Evolutionary conservation across 1,284 basidiomycete genomes (phyloP).

Genomic region (Veloporphyrellus conicus): DNA sequence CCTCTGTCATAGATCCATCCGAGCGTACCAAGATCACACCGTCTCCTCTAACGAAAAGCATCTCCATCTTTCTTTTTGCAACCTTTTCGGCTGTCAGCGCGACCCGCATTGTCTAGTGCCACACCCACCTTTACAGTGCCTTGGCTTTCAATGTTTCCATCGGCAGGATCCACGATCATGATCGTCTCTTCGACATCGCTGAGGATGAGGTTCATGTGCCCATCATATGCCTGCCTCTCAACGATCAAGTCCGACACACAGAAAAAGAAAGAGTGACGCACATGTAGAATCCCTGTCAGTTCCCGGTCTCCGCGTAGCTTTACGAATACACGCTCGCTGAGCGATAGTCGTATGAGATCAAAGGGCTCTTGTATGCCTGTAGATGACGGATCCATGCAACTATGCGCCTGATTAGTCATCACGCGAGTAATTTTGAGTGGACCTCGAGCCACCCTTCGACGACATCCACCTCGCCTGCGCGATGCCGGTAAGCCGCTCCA

Average conservation of each 20-base stretch:
- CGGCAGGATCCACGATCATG: conserved; percentile 78
- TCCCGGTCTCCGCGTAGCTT: conserved; percentile 96
- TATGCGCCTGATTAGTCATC: conserved; percentile 31
- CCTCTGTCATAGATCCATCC: not conserved
- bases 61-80: conserved; percentile 92
- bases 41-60: conserved; percentile 97
- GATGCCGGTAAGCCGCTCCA: conserved; percentile 28
- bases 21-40: conserved; percentile 82
- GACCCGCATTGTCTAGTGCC: not conserved
- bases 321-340: conserved; percentile 94
- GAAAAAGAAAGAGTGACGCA: conserved; percentile 39
- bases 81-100: conserved; percentile 51
- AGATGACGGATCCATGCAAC: conserved; percentile 65
- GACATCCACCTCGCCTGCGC: conserved; percentile 15
- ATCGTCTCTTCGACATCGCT: conserved; percentile 97
- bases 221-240: conserved; percentile 87
- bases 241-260: conserved; percentile 15
- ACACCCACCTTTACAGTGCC: conserved; percentile 57
- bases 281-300: conserved; percentile 89
- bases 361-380: conserved; percentile 93
- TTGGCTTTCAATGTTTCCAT: conserved; percentile 48
- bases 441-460: conserved; percentile 5
- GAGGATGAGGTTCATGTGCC: conserved; percentile 98
- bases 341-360: conserved; percentile 92
- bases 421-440: conserved; percentile 23